Percentiles rank a stretch among this genome's conserved stretches.
Conservation (phyloP, 768 basidiomycete species). For the Tulasnella sp. region DNA sequence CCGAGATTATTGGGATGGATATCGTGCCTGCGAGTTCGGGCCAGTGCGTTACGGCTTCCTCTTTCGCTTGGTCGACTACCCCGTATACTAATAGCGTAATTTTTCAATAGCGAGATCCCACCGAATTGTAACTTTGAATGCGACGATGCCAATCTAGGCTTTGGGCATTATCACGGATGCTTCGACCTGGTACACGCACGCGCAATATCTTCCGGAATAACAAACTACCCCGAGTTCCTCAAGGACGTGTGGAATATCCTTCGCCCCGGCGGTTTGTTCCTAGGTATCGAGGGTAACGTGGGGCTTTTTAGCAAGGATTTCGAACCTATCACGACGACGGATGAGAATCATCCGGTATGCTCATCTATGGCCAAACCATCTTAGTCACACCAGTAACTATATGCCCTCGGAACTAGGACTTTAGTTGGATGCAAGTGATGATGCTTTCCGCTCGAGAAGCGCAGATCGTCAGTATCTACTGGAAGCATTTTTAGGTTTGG, state of each 20-base stretch:
- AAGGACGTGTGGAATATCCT: not conserved
- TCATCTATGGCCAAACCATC: too few relatives aligned
- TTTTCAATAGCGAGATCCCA: not conserved
- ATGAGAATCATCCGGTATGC: not conserved
- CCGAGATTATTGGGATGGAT: not conserved
- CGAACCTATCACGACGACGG: conserved; percentile 15
- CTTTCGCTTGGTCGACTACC: too few relatives aligned
- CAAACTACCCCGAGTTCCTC: not conserved
- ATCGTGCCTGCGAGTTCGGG: not conserved
- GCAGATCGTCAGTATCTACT: too few relatives aligned
- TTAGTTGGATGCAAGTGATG: too few relatives aligned
- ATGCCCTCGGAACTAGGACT: too few relatives aligned
- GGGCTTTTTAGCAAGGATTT: not conserved
- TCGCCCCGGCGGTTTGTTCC: not conserved
- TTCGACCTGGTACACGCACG: conserved; percentile 2
- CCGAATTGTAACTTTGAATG: conserved; percentile 11
- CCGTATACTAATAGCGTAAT: too few relatives aligned
- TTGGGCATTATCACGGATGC: not conserved
- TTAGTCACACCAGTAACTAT: too few relatives aligned
- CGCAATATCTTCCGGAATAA: not conserved
- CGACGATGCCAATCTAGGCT: conserved; percentile 11
- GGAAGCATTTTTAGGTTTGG: too few relatives aligned
- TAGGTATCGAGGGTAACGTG: not conserved
- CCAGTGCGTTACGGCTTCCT: not conserved
- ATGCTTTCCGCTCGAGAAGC: too few relatives aligned